These are phyloP conservation scores for Mycena crocata DNA, from an alignment of 768 basidiomycete species.

Conservation along the genomic window DNA sequence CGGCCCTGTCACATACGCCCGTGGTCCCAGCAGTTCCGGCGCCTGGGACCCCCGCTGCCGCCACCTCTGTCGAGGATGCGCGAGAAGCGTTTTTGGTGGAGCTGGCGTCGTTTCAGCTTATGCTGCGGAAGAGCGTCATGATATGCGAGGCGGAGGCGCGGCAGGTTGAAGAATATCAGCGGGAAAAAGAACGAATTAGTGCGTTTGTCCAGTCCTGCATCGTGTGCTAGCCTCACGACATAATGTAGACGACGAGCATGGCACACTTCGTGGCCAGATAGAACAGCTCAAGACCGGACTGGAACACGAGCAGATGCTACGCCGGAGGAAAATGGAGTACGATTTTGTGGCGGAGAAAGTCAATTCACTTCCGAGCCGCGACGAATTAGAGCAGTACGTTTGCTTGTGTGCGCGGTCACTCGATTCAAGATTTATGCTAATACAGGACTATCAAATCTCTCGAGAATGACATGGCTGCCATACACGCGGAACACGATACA, in stretches of 20 bases:
- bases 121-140: constrained; percentile 83
- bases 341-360: constrained; percentile 87
- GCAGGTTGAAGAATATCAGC: constrained; percentile 87
- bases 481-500: constrained; percentile 78
- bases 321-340: constrained; percentile 87
- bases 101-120: constrained; percentile 78
- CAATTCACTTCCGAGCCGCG: constrained; percentile 78
- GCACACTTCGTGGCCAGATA: constrained; percentile 74
- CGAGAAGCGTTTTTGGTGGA: constrained; percentile 84
- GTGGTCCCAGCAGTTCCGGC: constrained; percentile 46
- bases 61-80: constrained; percentile 68
- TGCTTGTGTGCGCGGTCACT: background rate
- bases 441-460: constrained; percentile 73
- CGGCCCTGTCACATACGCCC: constrained; percentile 65
- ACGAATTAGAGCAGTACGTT: constrained; percentile 81
- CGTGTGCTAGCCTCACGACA: constrained; percentile 8
- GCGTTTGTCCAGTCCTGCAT: constrained; percentile 38
- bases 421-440: background rate
- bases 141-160: constrained; percentile 88
- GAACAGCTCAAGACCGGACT: constrained; percentile 80
- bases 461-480: constrained; percentile 84
- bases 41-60: constrained; percentile 40
- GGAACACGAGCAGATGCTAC: constrained; percentile 82
- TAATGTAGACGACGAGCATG: constrained; percentile 80
- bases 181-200: constrained; percentile 80